Evolutionary conservation across 805 yeast genomes (phyloP).

Genomic region (Pichia paraexigua): DNA sequence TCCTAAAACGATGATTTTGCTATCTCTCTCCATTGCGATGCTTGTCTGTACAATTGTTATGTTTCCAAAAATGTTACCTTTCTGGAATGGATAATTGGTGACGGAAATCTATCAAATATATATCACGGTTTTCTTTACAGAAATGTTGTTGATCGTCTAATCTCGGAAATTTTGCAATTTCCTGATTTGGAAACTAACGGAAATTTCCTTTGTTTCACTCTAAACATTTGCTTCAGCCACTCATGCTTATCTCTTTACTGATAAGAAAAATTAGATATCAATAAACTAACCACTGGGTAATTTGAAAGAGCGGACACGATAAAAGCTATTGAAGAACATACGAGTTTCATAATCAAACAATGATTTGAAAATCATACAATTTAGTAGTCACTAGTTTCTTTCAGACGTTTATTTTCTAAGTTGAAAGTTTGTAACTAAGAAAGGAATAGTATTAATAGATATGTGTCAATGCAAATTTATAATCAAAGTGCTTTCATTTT

Average conservation of each 20-base stretch:
- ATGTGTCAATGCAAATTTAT: too few species aligned
- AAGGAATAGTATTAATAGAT: too few species aligned
- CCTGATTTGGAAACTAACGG: not conserved
- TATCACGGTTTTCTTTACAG: too few species aligned
- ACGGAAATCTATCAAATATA: not conserved
- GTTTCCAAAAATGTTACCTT: too few species aligned
- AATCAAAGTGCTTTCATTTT: too few species aligned
- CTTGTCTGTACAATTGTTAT: not conserved
- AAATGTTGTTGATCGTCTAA: not conserved
- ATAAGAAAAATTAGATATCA: not conserved
- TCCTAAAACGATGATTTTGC: constrained; percentile 32
- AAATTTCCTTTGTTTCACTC: too few species aligned
- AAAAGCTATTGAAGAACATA: not conserved
- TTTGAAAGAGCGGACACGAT: too few species aligned
- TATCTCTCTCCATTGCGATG: constrained; percentile 6
- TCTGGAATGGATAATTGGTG: not conserved
- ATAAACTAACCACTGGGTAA: too few species aligned
- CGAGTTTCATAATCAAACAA: not conserved
- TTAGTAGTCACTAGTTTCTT: too few species aligned
- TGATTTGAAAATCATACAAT: not conserved
- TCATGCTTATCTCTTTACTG: not conserved
- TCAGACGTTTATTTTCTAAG: too few species aligned
- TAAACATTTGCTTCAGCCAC: too few species aligned
- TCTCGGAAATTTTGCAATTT: not conserved
- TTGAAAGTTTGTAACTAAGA: too few species aligned